These are phyloP conservation scores for Cladobotryum mycophilum DNA, from an alignment of 2,329 filamentous ascomycete genomes.

Conservation along the genomic window DNA sequence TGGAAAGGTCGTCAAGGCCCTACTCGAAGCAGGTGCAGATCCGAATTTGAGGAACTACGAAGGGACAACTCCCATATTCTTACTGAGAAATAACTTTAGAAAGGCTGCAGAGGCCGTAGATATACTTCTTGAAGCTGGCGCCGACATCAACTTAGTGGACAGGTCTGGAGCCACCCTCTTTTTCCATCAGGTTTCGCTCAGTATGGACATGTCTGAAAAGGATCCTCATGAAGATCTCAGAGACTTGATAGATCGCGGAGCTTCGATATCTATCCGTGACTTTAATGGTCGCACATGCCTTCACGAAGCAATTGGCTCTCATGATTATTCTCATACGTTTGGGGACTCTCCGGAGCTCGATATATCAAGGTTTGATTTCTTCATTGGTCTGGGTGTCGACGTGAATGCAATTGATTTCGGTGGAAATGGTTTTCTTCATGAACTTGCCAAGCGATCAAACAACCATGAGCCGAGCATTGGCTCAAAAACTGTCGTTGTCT, in stretches of 20 bases:
- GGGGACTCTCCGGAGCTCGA: constrained; percentile 9
- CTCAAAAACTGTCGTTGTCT: constrained; percentile 1
- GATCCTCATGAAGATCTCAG: constrained; percentile 6
- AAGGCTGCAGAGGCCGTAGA: not conserved
- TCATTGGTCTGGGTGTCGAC: not conserved
- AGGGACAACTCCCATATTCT: constrained; percentile 15
- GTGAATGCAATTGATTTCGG: constrained; percentile 13
- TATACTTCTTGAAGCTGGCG: constrained; percentile 16
- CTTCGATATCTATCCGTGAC: constrained; percentile 11
- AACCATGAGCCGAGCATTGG: not conserved
- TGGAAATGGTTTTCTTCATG: constrained; percentile 20
- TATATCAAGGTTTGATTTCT: not conserved
- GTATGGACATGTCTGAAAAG: not conserved
- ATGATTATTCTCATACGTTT: not conserved
- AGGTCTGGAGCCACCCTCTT: constrained; percentile 14
- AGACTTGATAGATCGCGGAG: constrained; percentile 13
- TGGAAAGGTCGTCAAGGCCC: constrained; percentile 2
- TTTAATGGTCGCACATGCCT: constrained; percentile 14
- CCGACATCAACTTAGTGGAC: constrained; percentile 17
- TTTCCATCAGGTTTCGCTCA: constrained; percentile 6
- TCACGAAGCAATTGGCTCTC: constrained; percentile 11
- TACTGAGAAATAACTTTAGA: not conserved
- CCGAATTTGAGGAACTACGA: constrained; percentile 15
- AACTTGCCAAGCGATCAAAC: constrained; percentile 5
- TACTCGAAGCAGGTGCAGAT: constrained; percentile 17